Conservation (phyloP, 139 green algal species). For the Limnomonas spitsbergensis region DNA sequence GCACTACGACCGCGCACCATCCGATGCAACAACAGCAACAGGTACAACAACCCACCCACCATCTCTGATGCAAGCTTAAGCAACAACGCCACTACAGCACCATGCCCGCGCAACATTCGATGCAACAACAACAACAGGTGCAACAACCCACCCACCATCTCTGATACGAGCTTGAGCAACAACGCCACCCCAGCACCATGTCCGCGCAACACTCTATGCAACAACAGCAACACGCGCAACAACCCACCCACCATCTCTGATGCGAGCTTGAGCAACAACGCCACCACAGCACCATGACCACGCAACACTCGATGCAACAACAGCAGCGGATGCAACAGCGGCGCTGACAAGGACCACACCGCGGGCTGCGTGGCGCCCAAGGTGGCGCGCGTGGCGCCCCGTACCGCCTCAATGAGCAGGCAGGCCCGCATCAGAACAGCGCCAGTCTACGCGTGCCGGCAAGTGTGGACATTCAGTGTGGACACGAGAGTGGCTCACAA, state of each 20-base stretch:
- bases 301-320: background rate
- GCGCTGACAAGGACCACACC: slow-evolving; percentile 33
- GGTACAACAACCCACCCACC: slow-evolving; percentile 40
- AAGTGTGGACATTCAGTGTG: no score
- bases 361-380: slow-evolving; percentile 25
- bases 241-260: slow-evolving; percentile 56
- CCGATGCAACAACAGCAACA: slow-evolving; percentile 19
- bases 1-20: slow-evolving; percentile 24
- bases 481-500: no score
- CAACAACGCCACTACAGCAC: slow-evolving; percentile 54
- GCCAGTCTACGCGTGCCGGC: slow-evolving; percentile 14
- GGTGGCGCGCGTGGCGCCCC: slow-evolving; percentile 56
- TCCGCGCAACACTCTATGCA: background rate
- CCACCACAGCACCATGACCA: slow-evolving; percentile 41
- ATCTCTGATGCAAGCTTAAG: slow-evolving; percentile 75
- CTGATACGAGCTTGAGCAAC: slow-evolving; percentile 75
- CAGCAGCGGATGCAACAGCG: slow-evolving; percentile 38
- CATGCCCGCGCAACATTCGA: slow-evolving; percentile 18
- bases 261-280: slow-evolving; percentile 75
- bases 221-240: slow-evolving; percentile 28
- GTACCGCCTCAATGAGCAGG: slow-evolving; percentile 61
- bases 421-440: slow-evolving; percentile 18
- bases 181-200: slow-evolving; percentile 50
- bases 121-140: slow-evolving; percentile 20
- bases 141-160: slow-evolving; percentile 56